Evolutionary conservation across 2,329 filamentous ascomycete genomes (phyloP), one percentile per base, ranked within the genome.

Genomic region (Didymella pomorum): DNA sequence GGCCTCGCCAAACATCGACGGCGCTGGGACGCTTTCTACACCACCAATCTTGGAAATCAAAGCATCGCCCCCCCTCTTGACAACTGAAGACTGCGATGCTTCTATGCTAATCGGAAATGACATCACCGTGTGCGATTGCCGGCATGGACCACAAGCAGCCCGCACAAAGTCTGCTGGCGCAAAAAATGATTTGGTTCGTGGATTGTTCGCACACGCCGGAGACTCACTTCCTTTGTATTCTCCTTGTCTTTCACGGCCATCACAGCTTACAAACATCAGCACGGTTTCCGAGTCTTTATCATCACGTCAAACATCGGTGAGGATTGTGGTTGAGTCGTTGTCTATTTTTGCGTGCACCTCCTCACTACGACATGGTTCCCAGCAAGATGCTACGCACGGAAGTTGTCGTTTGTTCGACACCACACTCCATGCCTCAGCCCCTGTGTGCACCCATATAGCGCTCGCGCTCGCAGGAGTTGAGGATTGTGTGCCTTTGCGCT

Each of bases 391-490:
- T 23, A 56, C 39, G 16, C 46, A 50, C 7, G 31, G 39, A 45
- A n/a, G 12, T 9, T 55, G 39, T 33, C 41, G 52, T 56, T 56
- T 56, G 52, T 41, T 56, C 8, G 39, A 50, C 39, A 56, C 37
- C 39, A 37, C 26, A 18, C 39, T 37, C 45, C 49, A 44, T 9
- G 7, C 45, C 25, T 29, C 46, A 44, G 46, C 39, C 39, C 39
- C 39, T 23, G 7, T 20, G 2, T 44, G 14, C 44, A n/a, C 29
- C 26, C 39, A 56, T 56, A 50, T 49, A 43, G 28, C 16, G 37
- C 35, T 21, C 28, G 41, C 21, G 18, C 2, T 21, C 28, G 28
- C 11, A 20, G 23, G 8, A 12, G 11, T 20, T 26, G 7, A 35
- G 4, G 5, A 16, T 9, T 20, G 4, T 20, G 20, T 4, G n/a